Base-by-base conservation (phyloP, 805 yeast genomes). In the Candida chauliodis region DNA sequence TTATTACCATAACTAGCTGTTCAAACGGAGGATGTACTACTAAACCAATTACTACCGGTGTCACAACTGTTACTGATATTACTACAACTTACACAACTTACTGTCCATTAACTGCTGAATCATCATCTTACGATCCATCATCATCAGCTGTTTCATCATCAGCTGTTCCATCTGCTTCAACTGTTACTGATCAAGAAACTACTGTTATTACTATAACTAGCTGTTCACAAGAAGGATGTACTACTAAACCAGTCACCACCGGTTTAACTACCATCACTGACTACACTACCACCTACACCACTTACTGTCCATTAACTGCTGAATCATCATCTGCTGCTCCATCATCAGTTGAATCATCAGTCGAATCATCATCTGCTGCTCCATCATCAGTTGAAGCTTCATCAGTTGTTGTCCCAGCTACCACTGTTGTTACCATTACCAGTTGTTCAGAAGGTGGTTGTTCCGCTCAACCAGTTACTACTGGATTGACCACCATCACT, bases 1-100 rank as follows among this genome's bases (percentile, higher is more conserved):
- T 59, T 30, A 50, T 61, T 33, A 62, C 69, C 44, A 51, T 61
- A 46, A 62, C 70, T 32, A 57, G 66, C 25, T 65, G 71, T 50
- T 47, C 56, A 11, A 54, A 53, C 42, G 36, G 59, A 50, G 47
- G 44, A 40, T 66, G 71, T 51, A 30, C 45, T 39, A 48, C 55
- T 41, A 47, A 49, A 18, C 50, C 35, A 17, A 14, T 17, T 17
- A 31, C 35, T 22, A 31, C 35, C 26, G 66, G 66, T 51, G 42
- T 59, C 30, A 61, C 65, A 46, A 58, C 65, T 34, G 56, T 61
- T 42, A 61, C 63, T 41, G 55, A 52, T 37, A 48, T 49, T 36
- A 45, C 45, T 33, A 57, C 65, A 49, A 26, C 47, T 22, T 74
- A 62, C 59, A 60, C 70, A 43, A 63, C 69, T 30, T 53, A 53